Conservation (phyloP, 2,329 filamentous ascomycete species). For the Sarocladium strictum region DNA sequence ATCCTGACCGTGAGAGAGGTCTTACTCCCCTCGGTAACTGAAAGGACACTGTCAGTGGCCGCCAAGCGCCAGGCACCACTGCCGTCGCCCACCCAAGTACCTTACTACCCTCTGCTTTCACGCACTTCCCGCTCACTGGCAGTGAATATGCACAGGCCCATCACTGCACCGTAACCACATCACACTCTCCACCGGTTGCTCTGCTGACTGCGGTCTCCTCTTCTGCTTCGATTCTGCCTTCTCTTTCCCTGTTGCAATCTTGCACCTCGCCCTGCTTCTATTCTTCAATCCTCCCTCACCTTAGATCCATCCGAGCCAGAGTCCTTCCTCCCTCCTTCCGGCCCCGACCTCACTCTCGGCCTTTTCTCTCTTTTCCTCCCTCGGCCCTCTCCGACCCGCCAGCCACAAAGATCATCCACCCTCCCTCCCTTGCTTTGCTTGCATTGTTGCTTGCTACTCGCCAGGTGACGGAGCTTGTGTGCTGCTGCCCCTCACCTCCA, state of each 20-base stretch:
- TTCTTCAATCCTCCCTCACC: slow-evolving; percentile 1
- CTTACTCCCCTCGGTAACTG: too few species aligned
- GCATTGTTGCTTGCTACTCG: slow-evolving; percentile 6
- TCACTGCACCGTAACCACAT: not conserved
- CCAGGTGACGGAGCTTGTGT: not conserved
- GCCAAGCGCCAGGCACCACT: not conserved
- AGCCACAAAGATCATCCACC: not conserved
- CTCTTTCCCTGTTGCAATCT: not conserved
- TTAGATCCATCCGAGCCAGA: not conserved
- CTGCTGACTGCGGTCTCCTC: not conserved
- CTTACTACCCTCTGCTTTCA: too few species aligned
- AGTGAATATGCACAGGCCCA: not conserved
- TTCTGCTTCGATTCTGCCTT: not conserved
- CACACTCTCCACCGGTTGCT: not conserved
- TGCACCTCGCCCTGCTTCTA: slow-evolving; percentile 6
- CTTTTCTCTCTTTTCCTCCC: not conserved
- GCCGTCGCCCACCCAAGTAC: slow-evolving; percentile 7
- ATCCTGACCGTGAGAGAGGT: not conserved
- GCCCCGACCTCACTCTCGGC: not conserved
- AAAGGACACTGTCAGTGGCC: too few species aligned
- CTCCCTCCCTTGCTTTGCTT: slow-evolving; percentile 5
- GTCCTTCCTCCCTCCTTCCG: not conserved
- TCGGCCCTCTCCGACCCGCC: slow-evolving; percentile 4
- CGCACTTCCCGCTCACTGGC: too few species aligned
- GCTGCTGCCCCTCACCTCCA: slow-evolving; percentile 4